These are phyloP conservation scores for Spongispora temasekensis DNA, from an alignment of 1,284 basidiomycete species.

Conservation along the genomic window DNA sequence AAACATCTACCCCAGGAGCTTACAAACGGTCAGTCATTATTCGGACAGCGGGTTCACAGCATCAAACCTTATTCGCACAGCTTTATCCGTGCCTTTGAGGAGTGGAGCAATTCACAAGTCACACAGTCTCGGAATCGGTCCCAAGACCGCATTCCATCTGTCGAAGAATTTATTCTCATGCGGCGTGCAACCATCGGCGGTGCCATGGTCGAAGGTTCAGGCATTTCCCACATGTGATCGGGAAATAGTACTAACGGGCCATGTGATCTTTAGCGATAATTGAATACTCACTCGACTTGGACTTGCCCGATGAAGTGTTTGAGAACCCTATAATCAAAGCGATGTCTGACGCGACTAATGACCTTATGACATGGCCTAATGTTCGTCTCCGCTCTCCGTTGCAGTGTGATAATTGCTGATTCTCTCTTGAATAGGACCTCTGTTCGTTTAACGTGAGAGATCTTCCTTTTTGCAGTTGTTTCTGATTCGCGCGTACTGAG, in stretches of 20 bases:
- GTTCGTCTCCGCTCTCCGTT: constrained; percentile 30
- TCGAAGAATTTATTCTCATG: constrained; percentile 46
- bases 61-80: constrained; percentile 23
- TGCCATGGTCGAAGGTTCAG: constrained; percentile 46
- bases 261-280: constrained; percentile 39
- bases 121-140: constrained; percentile 42
- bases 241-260: not conserved
- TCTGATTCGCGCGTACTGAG: constrained; percentile 3
- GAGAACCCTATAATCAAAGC: constrained; percentile 40
- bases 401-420: constrained; percentile 8
- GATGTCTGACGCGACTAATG: constrained; percentile 47
- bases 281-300: constrained; percentile 48
- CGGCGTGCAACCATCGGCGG: constrained; percentile 46
- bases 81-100: constrained; percentile 42
- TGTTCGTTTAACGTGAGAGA: constrained; percentile 50
- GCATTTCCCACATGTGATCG: constrained; percentile 2
- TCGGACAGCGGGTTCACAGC: not conserved
- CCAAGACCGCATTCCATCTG: constrained; percentile 40
- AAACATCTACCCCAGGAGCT: constrained; percentile 41
- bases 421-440: constrained; percentile 38
- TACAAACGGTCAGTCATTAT: constrained; percentile 34
- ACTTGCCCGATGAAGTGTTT: constrained; percentile 47
- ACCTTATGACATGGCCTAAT: constrained; percentile 55
- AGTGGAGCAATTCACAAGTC: constrained; percentile 43
- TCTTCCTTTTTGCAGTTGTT: constrained; percentile 1